Percentiles rank a stretch among this genome's conserved stretches.
Conservation (phyloP, 352 stramenopile genomes). For the Phytophthora litchii region DNA sequence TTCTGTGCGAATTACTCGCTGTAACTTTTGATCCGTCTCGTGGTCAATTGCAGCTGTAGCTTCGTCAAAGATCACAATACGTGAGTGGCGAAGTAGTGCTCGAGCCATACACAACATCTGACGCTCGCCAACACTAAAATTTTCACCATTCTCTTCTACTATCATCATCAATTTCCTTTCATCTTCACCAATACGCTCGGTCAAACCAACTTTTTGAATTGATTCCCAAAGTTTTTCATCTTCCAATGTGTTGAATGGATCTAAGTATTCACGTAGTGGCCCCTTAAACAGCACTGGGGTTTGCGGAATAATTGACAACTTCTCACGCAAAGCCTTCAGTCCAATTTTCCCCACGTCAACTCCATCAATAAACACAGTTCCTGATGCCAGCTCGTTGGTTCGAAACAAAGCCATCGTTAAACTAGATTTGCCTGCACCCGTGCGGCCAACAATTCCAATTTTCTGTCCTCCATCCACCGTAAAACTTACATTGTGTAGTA, state of each 20-base stretch:
- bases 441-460: conserved; percentile 24
- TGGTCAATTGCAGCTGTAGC: no score
- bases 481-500: conserved; percentile 79
- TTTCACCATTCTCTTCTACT: conserved; percentile 93
- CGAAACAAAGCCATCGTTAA: conserved; percentile 37
- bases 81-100: conserved; percentile 84
- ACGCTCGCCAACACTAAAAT: conserved; percentile 93
- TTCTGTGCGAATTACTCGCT: background rate
- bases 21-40: no score
- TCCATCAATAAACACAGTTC: conserved; percentile 87
- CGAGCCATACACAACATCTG: conserved; percentile 94
- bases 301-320: conserved; percentile 92
- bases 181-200: conserved; percentile 52
- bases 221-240: no score
- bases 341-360: conserved; percentile 74
- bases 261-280: conserved; percentile 88
- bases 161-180: conserved; percentile 60
- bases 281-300: conserved; percentile 92
- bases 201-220: conserved; percentile 43
- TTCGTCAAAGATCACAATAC: conserved; percentile 48
- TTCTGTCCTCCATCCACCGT: conserved; percentile 63
- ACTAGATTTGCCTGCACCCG: conserved; percentile 19
- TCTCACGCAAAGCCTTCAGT: conserved; percentile 71
- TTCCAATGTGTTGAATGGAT: conserved; percentile 90
- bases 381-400: conserved; percentile 77